These are phyloP conservation scores for Sinapis alba DNA, from an alignment of 441 rosid genomes.

Conservation along the genomic window DNA sequence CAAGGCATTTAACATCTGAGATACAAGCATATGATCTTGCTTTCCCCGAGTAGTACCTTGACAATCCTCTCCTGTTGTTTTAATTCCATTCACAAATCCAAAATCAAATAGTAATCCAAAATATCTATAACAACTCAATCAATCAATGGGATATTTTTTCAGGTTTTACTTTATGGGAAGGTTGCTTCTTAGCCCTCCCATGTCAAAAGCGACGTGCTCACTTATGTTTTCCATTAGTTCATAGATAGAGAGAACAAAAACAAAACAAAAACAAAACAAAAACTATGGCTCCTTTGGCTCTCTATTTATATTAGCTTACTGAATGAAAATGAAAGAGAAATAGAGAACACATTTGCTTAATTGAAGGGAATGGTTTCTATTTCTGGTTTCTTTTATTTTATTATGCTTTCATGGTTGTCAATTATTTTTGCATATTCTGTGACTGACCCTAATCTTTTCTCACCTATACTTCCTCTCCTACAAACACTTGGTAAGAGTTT, in stretches of 20 bases:
- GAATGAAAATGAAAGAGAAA: slow-evolving; percentile 22
- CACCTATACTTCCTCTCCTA: slow-evolving; percentile 43
- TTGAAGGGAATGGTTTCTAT: slow-evolving; percentile 39
- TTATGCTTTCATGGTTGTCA: slow-evolving; percentile 27
- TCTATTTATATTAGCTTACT: background rate
- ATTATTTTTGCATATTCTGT: slow-evolving; percentile 24
- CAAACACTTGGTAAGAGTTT: slow-evolving; percentile 34
- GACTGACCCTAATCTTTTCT: slow-evolving; percentile 37
- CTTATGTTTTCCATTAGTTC: slow-evolving; percentile 55
- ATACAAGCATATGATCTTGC: slow-evolving; percentile 70
- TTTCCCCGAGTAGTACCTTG: slow-evolving; percentile 73
- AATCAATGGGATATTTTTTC: background rate
- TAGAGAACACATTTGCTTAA: slow-evolving; percentile 30
- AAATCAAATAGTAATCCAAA: background rate
- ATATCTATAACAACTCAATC: background rate
- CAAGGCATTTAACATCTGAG: slow-evolving; percentile 64
- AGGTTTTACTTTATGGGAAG: slow-evolving; percentile 61
- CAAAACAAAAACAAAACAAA: slow-evolving; percentile 2
- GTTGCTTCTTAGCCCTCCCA: slow-evolving; percentile 52
- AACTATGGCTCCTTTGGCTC: background rate
- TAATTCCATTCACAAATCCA: background rate
- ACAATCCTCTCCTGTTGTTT: slow-evolving; percentile 62
- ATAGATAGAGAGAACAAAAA: slow-evolving; percentile 19
- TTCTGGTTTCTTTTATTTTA: slow-evolving; percentile 7
- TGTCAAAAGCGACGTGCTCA: slow-evolving; percentile 49